Evolutionary conservation across 2,329 filamentous ascomycete species (phyloP).

Genomic region (Aspergillus bombycis): DNA sequence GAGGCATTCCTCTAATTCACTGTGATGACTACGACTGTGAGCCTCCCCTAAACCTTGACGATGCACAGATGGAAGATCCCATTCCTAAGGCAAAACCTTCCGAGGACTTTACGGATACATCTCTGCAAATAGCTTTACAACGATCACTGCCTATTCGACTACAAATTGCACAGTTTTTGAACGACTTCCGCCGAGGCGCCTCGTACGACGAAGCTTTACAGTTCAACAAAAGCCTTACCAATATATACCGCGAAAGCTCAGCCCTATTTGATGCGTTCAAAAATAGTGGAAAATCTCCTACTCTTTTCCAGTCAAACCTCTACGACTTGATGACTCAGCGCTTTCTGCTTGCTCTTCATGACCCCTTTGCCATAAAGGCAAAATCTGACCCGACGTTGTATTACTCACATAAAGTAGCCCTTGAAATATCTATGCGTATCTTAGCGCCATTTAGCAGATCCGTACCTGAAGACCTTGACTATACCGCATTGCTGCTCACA

Average conservation of each 20-base stretch:
- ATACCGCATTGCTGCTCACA: slow-evolving; percentile 1
- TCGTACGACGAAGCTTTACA: background rate
- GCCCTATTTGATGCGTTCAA: background rate
- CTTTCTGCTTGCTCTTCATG: slow-evolving; percentile 13
- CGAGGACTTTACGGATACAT: background rate
- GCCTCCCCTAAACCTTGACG: slow-evolving; percentile 9
- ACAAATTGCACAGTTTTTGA: background rate
- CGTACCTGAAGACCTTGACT: background rate
- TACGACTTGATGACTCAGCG: slow-evolving; percentile 10
- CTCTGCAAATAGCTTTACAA: background rate
- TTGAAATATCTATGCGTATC: background rate
- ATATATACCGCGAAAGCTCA: background rate
- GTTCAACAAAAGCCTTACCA: background rate
- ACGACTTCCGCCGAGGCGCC: background rate
- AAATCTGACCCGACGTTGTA: slow-evolving; percentile 2
- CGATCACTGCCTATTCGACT: background rate
- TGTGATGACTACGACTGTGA: slow-evolving; percentile 21
- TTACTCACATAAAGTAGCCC: slow-evolving; percentile 7
- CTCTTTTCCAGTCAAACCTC: slow-evolving; percentile 9
- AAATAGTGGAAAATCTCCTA: background rate
- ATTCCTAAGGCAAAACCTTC: background rate
- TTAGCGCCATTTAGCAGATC: background rate
- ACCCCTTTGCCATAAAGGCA: slow-evolving; percentile 9
- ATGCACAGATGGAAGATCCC: background rate
- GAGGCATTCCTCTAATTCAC: slow-evolving; percentile 21